Base-by-base conservation (phyloP, 208 protist species). In the Leishmania gerbilli region DNA sequence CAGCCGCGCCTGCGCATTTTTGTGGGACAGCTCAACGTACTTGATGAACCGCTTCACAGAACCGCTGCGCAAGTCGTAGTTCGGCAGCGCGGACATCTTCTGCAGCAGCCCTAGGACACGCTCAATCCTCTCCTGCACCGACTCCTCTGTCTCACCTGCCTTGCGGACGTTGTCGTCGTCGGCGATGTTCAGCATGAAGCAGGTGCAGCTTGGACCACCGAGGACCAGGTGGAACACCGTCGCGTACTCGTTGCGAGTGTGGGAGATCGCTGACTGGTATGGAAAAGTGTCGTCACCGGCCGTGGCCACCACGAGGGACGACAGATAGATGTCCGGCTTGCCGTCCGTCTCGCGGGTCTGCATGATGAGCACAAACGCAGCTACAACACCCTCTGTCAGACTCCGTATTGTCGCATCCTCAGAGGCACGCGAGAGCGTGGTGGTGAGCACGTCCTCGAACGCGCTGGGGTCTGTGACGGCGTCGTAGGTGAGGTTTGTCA, bases 31-130 rank as follows among this genome's bases (percentile, higher is more conserved):
- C 84, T 90, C 84, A 11, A 97, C 87, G 79, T 92, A 94, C 67
- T 86, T 86, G 51, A 95, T 87, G 83, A 97, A 97, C 58, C 93
- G 87, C 75, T 82, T 84, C 67, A 97, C 90, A 4, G 93, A 97
- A 4, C 91, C 93, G 77, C 87, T 95, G 76, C 93, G 87, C 55
- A 95, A 81, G 31, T 90, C 88, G 78, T 93, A 94, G 77, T 97
- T 97, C 79, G 90, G 84, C n/a, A 84, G 47, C 0, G 13, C 81
- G 0, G 87, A 77, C 84, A 97, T 91, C 53, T 82, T 83, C 55
- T 85, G 51, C 19, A 95, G 91, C 40, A 94, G 71, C 6, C 56
- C 71, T 27, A 95, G 80, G 40, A 91, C 77, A 9, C 78, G 82
- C 47, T 85, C 79, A 19, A 95, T 83, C n/a, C 80, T 80, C 49